phyloP scores from a whole-genome alignment of 306 rosid species.

The Vicia faba region DNA sequence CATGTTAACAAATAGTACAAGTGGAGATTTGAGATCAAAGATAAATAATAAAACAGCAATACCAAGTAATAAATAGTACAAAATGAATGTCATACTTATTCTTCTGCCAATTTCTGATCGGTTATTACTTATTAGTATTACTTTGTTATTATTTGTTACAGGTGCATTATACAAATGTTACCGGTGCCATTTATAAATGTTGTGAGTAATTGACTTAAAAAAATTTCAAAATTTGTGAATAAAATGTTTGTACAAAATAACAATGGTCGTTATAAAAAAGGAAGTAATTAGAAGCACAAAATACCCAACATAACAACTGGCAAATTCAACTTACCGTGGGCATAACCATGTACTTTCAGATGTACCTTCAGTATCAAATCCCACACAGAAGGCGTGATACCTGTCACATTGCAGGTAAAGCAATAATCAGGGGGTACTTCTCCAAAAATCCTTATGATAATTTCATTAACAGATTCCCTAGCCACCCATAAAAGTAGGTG shows the following conservation, averaged over 20 bases:
- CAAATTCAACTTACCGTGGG: slow-evolving; percentile 70
- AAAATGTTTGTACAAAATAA: background rate
- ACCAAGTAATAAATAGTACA: background rate
- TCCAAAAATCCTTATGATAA: slow-evolving; percentile 15
- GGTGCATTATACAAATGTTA: background rate
- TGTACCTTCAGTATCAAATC: slow-evolving; percentile 82
- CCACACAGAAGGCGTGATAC: slow-evolving; percentile 99
- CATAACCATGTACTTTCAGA: slow-evolving; percentile 91
- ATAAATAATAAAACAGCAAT: background rate
- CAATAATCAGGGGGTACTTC: slow-evolving; percentile 37
- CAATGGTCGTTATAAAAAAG: background rate
- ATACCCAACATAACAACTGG: slow-evolving; percentile 26
- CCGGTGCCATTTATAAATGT: background rate
- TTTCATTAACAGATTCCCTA: slow-evolving; percentile 28
- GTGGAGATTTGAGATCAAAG: slow-evolving; percentile 22
- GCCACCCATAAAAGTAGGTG: background rate
- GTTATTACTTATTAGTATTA: background rate
- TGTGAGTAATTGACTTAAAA: background rate
- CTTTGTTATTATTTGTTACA: background rate
- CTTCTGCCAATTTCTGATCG: background rate
- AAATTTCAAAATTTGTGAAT: background rate
- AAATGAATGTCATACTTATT: background rate
- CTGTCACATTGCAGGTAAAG: slow-evolving; percentile 51
- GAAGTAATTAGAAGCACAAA: slow-evolving; percentile 29
- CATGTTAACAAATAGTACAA: slow-evolving; percentile 23